Evolutionary conservation across 169 alveolate genomes (phyloP), one percentile per base, ranked within the genome.

Genomic region (Plasmodium relictum): DNA sequence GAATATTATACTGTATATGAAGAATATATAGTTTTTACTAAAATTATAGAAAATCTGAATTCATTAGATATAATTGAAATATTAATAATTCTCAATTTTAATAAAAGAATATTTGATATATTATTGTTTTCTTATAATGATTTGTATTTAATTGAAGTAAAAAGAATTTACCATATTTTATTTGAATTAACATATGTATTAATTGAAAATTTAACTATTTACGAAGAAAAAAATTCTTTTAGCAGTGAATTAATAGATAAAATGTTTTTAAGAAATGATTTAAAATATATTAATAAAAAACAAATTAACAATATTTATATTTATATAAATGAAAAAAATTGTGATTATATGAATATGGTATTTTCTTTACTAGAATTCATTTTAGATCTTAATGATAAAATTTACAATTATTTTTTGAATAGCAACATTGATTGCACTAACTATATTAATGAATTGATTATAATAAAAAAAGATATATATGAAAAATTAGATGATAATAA

Each of bases 131-230:
- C 65, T 44, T 86, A 86, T 52, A 50, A 44, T 9, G 92, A 86
- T 14, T 45, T 86, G 31, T 9, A 54, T 59, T 58, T 86, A 50
- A 26, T 70, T 59, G 92, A 86, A 31, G 42, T 54, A 9, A 86
- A 16, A 24, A 86, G 70, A n/a, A 45, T 69, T 39, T 86, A 86
- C 22, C n/a, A 61, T 52, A 45, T 71, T 0, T 16, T 86, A 50
- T 73, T 86, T 41, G 92, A 86, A 44, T 41, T 86, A 73, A 44
- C 59, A 6, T 44, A 61, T 18, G n/a, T 86, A 3, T 24, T 86
- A 16, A 86, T 86, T 41, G 87, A 86, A 18, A 56, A 56, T 7
- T 70, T 22, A 70, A 62, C 41, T 18, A 50, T 20, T 42, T 16
- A 52, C 16, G 54, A 7, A 4, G 83, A 61, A 5, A 56, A 62